Base-by-base conservation (phyloP, 2,329 filamentous ascomycete genomes). In the Ilyonectria mors-panacis region DNA sequence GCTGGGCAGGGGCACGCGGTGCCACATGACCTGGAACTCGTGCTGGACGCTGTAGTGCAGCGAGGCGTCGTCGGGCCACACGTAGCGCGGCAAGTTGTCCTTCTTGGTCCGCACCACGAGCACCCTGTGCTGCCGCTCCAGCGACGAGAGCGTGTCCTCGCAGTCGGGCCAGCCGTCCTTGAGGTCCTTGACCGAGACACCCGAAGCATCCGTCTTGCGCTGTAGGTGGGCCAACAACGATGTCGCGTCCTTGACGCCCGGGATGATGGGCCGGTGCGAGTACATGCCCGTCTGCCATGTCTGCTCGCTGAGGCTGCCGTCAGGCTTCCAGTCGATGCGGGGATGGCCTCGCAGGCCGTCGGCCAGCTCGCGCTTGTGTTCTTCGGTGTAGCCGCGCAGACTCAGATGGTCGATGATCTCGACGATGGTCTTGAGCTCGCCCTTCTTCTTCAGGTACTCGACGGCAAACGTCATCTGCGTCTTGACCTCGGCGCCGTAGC, bases 91-190 rank as follows among this genome's bases (percentile, higher is more conserved):
- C 73, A 93, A 89, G 77, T 93, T 92, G 79, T 98, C 95, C 84
- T 98, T 98, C 83, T 96, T 97, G 63, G 95, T 95, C 68, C 95
- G 90, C 23, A 94, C 93, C 6, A 98, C 94, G 39, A 98, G 86
- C 51, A 98, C 86, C 80, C 92, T 92, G 77, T 95, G 92, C 78
- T 93, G 89, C 45, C 82, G 82, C 83, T 98, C 95, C 58, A 99
- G 87, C 73, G 89, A 86, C 69, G 92, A 88, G 78, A 99, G 92
- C 10, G 92, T 88, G 21, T 92, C 88, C 67, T 95, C 91, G 76
- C 94, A 97, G 75, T 92, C 91, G 26, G 92, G 91, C 96, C 96
- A 99, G 70, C 96, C 96, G 79, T 99, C 96, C 82, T 97, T 97
- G 68, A 99, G 88, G 75, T 98, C 94, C 79, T 94, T 94, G 69